Evolutionary conservation across 129 eudicot species (phyloP).

Genomic region (Helichrysum umbraculigerum): DNA sequence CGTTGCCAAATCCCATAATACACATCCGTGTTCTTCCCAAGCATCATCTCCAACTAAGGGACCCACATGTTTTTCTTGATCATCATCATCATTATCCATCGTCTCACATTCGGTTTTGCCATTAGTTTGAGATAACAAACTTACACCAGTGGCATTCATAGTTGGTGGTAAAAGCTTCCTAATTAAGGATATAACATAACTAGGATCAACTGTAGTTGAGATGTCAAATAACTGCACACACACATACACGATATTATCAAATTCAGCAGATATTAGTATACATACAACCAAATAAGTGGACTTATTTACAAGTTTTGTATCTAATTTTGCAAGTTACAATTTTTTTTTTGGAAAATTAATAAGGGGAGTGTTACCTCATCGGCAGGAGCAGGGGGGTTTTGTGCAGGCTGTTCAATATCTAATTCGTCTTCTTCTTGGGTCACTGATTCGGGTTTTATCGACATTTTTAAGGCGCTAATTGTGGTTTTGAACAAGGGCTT

Average conservation of each 20-base stretch:
- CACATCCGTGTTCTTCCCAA: conserved; percentile 94
- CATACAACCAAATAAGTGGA: not conserved
- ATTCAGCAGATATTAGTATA: not conserved
- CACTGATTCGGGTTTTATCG: conserved; percentile 34
- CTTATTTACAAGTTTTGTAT: not conserved
- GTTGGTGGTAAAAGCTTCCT: conserved; percentile 78
- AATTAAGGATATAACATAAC: conserved; percentile 83
- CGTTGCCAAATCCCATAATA: conserved; percentile 93
- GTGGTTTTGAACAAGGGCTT: conserved; percentile 25
- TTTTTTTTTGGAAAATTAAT: not conserved
- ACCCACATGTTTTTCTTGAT: conserved; percentile 26
- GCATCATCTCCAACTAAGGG: conserved; percentile 46
- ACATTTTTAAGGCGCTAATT: conserved; percentile 28
- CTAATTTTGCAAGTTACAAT: too few relatives aligned
- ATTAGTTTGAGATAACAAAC: conserved; percentile 19
- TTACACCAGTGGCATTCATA: conserved; percentile 30
- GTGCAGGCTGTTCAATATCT: conserved; percentile 28
- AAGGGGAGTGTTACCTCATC: conserved; percentile 40
- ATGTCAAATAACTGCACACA: conserved; percentile 72
- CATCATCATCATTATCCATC: conserved; percentile 40
- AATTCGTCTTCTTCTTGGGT: conserved; percentile 29
- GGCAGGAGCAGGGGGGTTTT: conserved; percentile 62
- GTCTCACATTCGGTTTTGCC: conserved; percentile 35
- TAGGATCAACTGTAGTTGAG: conserved; percentile 88
- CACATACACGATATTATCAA: conserved; percentile 16